Conservation (phyloP, 768 basidiomycete species). For the Nidula microcarpa region DNA sequence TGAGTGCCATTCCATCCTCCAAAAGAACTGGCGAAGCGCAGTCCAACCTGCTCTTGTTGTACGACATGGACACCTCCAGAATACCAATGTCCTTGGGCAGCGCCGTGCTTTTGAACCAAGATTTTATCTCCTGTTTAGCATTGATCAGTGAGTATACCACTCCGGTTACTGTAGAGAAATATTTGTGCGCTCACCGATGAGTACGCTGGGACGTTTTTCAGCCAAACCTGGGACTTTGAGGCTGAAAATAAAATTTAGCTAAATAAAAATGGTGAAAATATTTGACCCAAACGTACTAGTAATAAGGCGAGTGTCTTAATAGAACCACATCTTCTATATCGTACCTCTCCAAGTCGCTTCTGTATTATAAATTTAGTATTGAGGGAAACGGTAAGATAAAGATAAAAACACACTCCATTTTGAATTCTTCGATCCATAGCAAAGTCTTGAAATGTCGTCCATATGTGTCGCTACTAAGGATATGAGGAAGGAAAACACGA, state of each 20-base stretch:
- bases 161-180: background rate
- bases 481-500: conserved; percentile 34
- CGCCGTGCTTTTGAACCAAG: conserved; percentile 40
- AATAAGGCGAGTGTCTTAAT: conserved; percentile 23
- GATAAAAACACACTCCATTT: conserved; percentile 31
- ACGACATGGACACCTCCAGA: conserved; percentile 58
- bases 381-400: background rate
- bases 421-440: conserved; percentile 53
- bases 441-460: conserved; percentile 44
- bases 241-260: conserved; percentile 8
- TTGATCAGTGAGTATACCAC: background rate
- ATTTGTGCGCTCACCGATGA: conserved; percentile 39
- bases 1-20: conserved; percentile 24
- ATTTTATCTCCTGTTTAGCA: conserved; percentile 45
- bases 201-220: conserved; percentile 54
- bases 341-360: conserved; percentile 35
- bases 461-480: conserved; percentile 35
- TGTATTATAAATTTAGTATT: conserved; percentile 10
- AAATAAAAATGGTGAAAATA: background rate
- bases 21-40: conserved; percentile 48
- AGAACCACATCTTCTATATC: conserved; percentile 31
- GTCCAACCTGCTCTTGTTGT: conserved; percentile 43
- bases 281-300: conserved; percentile 27
- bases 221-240: conserved; percentile 41
- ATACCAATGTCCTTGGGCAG: conserved; percentile 43